These are phyloP conservation scores for Camellia granthamiana DNA, from an alignment of 148 eudicot species.

Conservation along the genomic window DNA sequence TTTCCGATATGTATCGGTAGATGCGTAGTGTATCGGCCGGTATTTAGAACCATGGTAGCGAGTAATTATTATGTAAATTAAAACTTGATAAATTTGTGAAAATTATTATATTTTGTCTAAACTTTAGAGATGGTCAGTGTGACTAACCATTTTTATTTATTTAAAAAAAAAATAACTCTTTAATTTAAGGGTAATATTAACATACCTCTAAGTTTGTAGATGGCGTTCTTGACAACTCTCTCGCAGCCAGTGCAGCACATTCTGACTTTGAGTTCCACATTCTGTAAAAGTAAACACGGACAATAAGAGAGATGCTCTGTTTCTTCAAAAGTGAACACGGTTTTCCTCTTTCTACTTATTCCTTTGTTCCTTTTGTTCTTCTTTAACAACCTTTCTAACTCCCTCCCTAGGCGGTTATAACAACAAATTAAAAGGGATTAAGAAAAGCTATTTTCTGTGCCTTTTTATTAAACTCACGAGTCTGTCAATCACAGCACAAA, in stretches of 20 bases:
- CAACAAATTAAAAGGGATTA: neutral
- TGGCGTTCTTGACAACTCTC: slow-evolving; percentile 77
- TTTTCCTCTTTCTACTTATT: slow-evolving; percentile 6
- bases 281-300: slow-evolving; percentile 40
- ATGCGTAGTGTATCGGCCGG: no score
- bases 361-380: neutral
- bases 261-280: slow-evolving; percentile 86
- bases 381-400: neutral
- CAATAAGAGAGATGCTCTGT: neutral
- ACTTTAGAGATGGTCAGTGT: no score
- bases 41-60: no score
- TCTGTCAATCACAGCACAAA: no score
- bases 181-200: neutral
- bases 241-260: slow-evolving; percentile 98
- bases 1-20: no score
- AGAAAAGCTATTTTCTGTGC: neutral
- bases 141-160: no score
- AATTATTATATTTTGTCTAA: no score
- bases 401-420: neutral
- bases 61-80: no score
- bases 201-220: slow-evolving; percentile 77
- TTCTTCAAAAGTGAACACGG: slow-evolving; percentile 5
- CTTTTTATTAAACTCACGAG: no score
- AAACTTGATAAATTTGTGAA: no score
- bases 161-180: no score